Conservation (phyloP, 805 yeast species). For the Candida khao-thaluensis region DNA sequence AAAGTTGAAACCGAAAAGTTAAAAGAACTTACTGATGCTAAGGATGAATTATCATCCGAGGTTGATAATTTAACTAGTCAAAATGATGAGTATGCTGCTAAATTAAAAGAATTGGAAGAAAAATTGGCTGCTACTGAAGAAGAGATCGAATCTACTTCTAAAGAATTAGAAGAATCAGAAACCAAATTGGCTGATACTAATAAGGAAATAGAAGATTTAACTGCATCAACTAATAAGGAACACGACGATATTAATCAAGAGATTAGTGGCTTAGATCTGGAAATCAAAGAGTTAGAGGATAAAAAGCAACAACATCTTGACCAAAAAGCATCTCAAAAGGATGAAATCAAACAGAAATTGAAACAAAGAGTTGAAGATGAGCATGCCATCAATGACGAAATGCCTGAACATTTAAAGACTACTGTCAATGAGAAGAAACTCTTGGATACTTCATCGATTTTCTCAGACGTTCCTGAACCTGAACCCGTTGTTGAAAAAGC, state of each 20-base stretch:
- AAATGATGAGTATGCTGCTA: conserved; percentile 44
- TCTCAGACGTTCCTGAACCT: conserved; percentile 23
- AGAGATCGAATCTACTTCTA: conserved; percentile 33
- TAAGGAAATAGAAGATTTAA: conserved; percentile 38
- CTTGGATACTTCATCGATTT: conserved; percentile 40
- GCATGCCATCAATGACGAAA: conserved; percentile 45
- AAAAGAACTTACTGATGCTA: conserved; percentile 49
- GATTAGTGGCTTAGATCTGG: conserved; percentile 39
- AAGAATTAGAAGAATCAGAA: conserved; percentile 31
- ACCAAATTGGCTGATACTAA: conserved; percentile 39
- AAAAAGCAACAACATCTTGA: conserved; percentile 32
- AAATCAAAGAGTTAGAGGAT: conserved; percentile 39
- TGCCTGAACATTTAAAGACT: conserved; percentile 52
- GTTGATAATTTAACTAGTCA: conserved; percentile 43
- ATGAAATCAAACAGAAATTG: conserved; percentile 29
- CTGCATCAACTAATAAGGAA: conserved; percentile 23
- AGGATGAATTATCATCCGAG: conserved; percentile 45
- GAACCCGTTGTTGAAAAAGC: conserved; percentile 7
- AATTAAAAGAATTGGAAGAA: conserved; percentile 42
- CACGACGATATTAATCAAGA: conserved; percentile 26
- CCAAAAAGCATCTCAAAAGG: conserved; percentile 35
- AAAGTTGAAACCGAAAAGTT: conserved; percentile 49
- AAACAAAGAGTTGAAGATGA: conserved; percentile 45
- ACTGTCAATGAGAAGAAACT: conserved; percentile 35
- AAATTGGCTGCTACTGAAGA: conserved; percentile 44